A percentile compares a stretch with the other conserved stretches of the same genome.
phyloP scores from a whole-genome alignment of 345 rosid species.

The Acer campestre region DNA sequence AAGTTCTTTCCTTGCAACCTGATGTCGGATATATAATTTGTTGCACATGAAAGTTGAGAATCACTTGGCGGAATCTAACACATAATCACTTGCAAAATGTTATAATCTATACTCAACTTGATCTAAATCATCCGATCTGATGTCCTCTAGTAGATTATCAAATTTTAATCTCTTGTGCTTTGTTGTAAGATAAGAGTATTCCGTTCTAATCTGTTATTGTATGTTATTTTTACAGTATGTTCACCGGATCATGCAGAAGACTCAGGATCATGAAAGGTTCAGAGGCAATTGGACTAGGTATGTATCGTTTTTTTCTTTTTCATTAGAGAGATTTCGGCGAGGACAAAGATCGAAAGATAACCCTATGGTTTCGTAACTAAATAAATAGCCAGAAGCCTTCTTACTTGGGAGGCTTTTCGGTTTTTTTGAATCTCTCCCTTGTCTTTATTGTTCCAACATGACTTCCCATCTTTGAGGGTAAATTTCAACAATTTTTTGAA shows the following conservation, averaged over 20 bases:
- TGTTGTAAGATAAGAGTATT: neutral
- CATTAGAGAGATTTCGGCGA: neutral
- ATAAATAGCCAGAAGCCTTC: neutral
- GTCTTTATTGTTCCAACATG: neutral
- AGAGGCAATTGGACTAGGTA: conserved; percentile 58
- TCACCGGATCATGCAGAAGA: conserved; percentile 47
- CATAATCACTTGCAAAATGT: neutral
- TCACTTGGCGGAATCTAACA: neutral
- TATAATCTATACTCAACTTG: neutral
- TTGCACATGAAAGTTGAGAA: neutral
- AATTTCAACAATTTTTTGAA: too few relatives aligned
- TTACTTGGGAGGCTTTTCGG: neutral
- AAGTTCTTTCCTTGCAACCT: neutral
- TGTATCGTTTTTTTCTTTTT: neutral
- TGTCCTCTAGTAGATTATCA: neutral
- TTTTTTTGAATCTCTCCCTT: neutral
- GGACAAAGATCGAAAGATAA: neutral
- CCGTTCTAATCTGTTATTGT: conserved; percentile 4
- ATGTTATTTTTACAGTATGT: conserved; percentile 43
- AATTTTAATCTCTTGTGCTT: too few relatives aligned
- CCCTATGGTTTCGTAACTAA: neutral
- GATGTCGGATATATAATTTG: neutral
- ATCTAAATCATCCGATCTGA: conserved; percentile 10
- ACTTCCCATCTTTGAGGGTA: neutral
- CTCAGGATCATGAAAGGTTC: conserved; percentile 55